A percentile compares a stretch with the other conserved stretches of the same genome.
These are phyloP conservation scores for Xylaria acuta DNA, from an alignment of 495 filamentous ascomycete species.

Conservation along the genomic window DNA sequence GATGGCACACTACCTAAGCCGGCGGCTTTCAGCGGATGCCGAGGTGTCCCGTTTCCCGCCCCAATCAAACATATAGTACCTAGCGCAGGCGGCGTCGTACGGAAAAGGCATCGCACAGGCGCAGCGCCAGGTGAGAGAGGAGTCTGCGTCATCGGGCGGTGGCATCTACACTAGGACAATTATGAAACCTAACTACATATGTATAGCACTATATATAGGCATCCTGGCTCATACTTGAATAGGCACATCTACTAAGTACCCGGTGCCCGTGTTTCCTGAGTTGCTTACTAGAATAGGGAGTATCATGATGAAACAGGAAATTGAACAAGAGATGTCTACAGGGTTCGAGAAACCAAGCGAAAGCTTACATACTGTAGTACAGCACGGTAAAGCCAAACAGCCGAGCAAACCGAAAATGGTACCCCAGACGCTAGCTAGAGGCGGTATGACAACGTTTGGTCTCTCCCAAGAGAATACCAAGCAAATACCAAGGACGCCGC, in stretches of 20 bases:
- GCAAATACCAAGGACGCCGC: conserved; percentile 27
- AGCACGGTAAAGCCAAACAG: background rate
- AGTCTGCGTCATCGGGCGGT: conserved; percentile 13
- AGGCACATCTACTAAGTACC: background rate
- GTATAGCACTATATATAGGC: conserved; percentile 6
- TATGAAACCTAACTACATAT: background rate
- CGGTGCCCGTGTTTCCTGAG: background rate
- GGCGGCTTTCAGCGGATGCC: background rate
- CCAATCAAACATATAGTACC: background rate
- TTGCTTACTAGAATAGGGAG: background rate
- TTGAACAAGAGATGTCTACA: background rate
- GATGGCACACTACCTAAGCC: background rate
- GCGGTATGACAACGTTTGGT: background rate
- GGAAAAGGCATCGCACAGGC: conserved; percentile 3
- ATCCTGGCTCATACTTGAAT: background rate
- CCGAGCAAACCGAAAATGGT: background rate
- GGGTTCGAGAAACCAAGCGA: background rate
- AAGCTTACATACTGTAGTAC: too few relatives aligned
- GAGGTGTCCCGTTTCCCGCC: background rate
- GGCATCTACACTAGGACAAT: conserved; percentile 9
- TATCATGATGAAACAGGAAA: background rate
- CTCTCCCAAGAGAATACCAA: conserved; percentile 23
- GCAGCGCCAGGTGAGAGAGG: background rate
- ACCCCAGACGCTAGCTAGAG: background rate
- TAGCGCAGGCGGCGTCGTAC: background rate